These are phyloP conservation scores for Candida cerambycidarum DNA, from an alignment of 805 yeast genomes.

Conservation along the genomic window DNA sequence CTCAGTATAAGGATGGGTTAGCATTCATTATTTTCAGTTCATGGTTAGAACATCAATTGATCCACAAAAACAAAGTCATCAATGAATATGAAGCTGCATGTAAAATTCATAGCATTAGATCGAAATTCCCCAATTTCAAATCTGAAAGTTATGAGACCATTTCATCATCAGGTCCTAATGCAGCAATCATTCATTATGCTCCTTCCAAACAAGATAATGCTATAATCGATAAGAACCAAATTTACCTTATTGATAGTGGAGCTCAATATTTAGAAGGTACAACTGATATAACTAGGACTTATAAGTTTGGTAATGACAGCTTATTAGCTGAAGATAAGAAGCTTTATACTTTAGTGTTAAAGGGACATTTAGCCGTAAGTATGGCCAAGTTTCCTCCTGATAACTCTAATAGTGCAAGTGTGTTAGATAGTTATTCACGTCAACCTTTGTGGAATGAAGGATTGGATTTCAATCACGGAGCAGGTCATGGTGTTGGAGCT, in stretches of 20 bases:
- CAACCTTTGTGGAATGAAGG: slow-evolving; percentile 82
- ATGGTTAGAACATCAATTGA: slow-evolving; percentile 69
- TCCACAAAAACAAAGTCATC: slow-evolving; percentile 39
- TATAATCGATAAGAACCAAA: slow-evolving; percentile 56
- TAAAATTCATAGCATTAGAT: slow-evolving; percentile 56
- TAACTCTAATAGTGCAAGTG: slow-evolving; percentile 68
- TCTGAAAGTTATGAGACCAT: slow-evolving; percentile 78
- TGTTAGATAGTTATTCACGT: slow-evolving; percentile 80
- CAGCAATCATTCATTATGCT: slow-evolving; percentile 73
- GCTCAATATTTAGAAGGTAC: slow-evolving; percentile 68
- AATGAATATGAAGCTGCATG: slow-evolving; percentile 68
- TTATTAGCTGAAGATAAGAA: slow-evolving; percentile 57
- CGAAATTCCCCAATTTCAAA: slow-evolving; percentile 52
- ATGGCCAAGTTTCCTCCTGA: slow-evolving; percentile 68
- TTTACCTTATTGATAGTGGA: slow-evolving; percentile 60
- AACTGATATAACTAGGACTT: slow-evolving; percentile 90
- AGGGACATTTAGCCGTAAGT: slow-evolving; percentile 89
- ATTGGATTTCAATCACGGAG: slow-evolving; percentile 87
- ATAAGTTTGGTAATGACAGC: slow-evolving; percentile 53
- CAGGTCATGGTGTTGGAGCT: slow-evolving; percentile 97
- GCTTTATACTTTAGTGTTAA: slow-evolving; percentile 81
- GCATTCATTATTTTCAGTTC: slow-evolving; percentile 73
- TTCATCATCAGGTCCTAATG: slow-evolving; percentile 73
- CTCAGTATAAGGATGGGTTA: slow-evolving; percentile 83
- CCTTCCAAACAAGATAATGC: slow-evolving; percentile 62